Evolutionary conservation across 768 basidiomycete species (phyloP), one percentile per base, ranked within the genome.

Genomic region (Termitomyces sp.): DNA sequence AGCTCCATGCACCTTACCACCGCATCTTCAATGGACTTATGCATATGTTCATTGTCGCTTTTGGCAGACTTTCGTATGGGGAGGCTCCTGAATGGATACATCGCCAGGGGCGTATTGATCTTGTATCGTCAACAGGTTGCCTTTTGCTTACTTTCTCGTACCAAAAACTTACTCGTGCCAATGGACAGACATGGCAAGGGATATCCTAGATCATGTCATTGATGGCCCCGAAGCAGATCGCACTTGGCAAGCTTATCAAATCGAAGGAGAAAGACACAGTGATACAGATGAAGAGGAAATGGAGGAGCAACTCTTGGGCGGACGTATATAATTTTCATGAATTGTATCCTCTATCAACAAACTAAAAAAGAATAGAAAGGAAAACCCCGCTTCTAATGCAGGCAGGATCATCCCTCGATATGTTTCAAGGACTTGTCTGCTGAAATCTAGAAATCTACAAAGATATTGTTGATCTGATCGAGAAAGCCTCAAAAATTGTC

Each of bases 51-150:
- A 81, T 85, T 29, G 84, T 91, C n/a, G 82, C 85, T 0, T 81
- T 94, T 55, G 88, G 91, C 39, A 79, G 90, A 59, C 71, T 94
- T 47, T 84, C 86, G 56, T 92, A 83, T 58, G 84, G 86, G 6
- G 85, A 84, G 46, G 73, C 81, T 12, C 86, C 87, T 16, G 76
- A 80, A 44, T 88, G 86, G 84, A 67, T 87, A 32, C 71, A 76
- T 24, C 55, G 58, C 16, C 67, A 73, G 47, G 66, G 70, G 16
- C 75, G 72, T 55, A 65, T 67, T 22, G 77, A 79, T 46, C 64
- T 85, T 42, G 76, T 75, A 60, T 65, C 70, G 27, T 70, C 83
- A 34, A 71, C 74, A 62, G 84, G 87, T 84, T 66, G 49, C 77
- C 65, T 20, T 18, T 14, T 27, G 27, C 36, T 43, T 27, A 60